Base-by-base conservation (phyloP, 2,329 filamentous ascomycete genomes). In the Cytospora piceicola region DNA sequence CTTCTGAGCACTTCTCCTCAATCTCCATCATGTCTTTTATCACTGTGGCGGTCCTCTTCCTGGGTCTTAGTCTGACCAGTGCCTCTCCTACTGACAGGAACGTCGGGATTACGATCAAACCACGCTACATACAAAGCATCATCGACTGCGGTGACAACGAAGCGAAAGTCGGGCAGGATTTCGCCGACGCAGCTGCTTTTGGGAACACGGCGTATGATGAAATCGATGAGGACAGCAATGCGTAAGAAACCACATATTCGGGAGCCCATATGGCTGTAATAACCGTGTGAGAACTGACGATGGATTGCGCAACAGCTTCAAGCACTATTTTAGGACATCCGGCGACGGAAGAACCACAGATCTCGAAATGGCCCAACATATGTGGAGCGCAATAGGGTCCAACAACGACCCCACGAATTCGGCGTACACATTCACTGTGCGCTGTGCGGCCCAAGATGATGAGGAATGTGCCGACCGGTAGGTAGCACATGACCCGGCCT, bases 371-470 rank as follows among this genome's bases (percentile, higher is more conserved):
- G 57, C 49, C 46, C 30, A 57, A 52, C 30, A 27, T 30, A 52
- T 65, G 42, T 61, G 57, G 57, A 49, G 63, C 36, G 52, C 53
- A 14, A 49, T 65, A 12, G 51, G 42, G 24, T 34, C 42, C 42
- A 57, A 61, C 63, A 61, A 61, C 51, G 36, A 58, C 20, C 58
- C 58, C 32, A 34, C 54, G 29, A 57, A 57, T 32, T 12, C 54
- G 14, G 20, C 39, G 15, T 66, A 66, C 51, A 61, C 30, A n/a
- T 66, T 66, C 34, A 56, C 64, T 17, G 64, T 66, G 11, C 22
- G n/a, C 27, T 66, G 64, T 49, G 64, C 64, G 17, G 29, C 64
- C 27, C 11, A 56, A 14, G 59, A 62, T 55, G 64, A 66, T 55
- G 46, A 42, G n/a, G 58, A 66, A 15, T 66, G 64, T 58, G 29